Conservation (phyloP, 352 stramenopile genomes). For the Phytopythium litorale region DNA sequence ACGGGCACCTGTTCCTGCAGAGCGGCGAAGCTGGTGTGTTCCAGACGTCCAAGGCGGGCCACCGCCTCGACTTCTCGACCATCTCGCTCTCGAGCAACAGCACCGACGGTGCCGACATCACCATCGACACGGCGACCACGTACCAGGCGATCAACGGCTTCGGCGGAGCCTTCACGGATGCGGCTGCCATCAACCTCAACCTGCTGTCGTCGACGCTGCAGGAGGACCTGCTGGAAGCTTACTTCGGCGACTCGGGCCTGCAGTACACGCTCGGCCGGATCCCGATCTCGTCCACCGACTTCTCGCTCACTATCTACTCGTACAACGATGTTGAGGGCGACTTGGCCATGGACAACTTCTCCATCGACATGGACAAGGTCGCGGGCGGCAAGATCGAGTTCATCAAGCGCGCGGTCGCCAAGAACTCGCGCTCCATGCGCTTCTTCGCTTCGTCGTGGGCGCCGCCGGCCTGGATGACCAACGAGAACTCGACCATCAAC, state of each 20-base stretch:
- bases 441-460: constrained; percentile 83
- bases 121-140: constrained; percentile 41
- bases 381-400: constrained; percentile 64
- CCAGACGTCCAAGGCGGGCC: constrained; percentile 41
- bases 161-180: constrained; percentile 88
- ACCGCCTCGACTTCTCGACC: constrained; percentile 41
- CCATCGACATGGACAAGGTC: constrained; percentile 75
- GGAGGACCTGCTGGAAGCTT: constrained; percentile 67
- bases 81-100: constrained; percentile 14
- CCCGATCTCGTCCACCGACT: constrained; percentile 85
- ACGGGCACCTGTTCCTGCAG: constrained; percentile 35
- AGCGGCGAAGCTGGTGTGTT: constrained; percentile 41
- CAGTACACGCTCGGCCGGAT: constrained; percentile 84
- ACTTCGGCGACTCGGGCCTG: constrained; percentile 74
- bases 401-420: constrained; percentile 51
- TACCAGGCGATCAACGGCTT: constrained; percentile 88
- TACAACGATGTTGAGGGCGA: constrained; percentile 84
- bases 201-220: constrained; percentile 53
- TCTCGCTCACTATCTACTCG: constrained; percentile 83
- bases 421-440: constrained; percentile 39
- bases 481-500: constrained; percentile 53
- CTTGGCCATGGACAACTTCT: constrained; percentile 78
- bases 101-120: constrained; percentile 28
- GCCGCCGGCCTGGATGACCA: constrained; percentile 87
- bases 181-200: constrained; percentile 77